Conservation (phyloP, 1,139 yeast genomes). For the Suhomyces taliae region DNA sequence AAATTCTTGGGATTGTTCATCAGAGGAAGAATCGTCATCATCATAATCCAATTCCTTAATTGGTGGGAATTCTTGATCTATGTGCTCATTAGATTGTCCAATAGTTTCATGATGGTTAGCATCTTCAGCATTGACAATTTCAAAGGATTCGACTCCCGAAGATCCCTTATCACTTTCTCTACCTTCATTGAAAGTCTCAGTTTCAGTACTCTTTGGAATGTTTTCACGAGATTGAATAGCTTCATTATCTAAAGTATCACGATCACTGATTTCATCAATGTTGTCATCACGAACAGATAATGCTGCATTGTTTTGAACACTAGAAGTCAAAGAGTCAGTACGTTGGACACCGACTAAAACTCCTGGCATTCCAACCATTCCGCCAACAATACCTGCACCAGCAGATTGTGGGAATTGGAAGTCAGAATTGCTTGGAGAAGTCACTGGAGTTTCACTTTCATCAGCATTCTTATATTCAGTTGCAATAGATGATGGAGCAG, state of each 20-base stretch:
- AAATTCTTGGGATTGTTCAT: conserved; percentile 29
- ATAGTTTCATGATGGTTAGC: conserved; percentile 17
- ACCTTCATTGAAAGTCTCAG: conserved; percentile 18
- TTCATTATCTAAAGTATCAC: conserved; percentile 51
- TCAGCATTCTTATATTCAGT: conserved; percentile 32
- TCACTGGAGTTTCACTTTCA: conserved; percentile 50
- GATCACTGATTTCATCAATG: conserved; percentile 58
- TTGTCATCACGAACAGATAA: conserved; percentile 80
- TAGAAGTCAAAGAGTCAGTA: conserved; percentile 83
- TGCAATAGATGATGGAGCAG: conserved; percentile 39
- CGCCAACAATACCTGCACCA: conserved; percentile 35
- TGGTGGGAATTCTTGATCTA: conserved; percentile 66
- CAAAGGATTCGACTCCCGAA: conserved; percentile 45
- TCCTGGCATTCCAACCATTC: conserved; percentile 50
- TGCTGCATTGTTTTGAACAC: conserved; percentile 91
- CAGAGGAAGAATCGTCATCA: conserved; percentile 48
- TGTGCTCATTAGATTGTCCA: conserved; percentile 1
- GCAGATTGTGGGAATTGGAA: conserved; percentile 52
- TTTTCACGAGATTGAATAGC: conserved; percentile 15
- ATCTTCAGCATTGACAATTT: conserved; percentile 54
- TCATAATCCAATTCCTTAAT: conserved; percentile 62
- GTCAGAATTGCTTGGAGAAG: conserved; percentile 57
- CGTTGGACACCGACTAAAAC: conserved; percentile 48
- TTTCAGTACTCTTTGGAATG: conserved; percentile 18
- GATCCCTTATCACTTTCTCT: conserved; percentile 43